phyloP scores from a whole-genome alignment of 768 basidiomycete species.

The Boletus sensibilis region DNA sequence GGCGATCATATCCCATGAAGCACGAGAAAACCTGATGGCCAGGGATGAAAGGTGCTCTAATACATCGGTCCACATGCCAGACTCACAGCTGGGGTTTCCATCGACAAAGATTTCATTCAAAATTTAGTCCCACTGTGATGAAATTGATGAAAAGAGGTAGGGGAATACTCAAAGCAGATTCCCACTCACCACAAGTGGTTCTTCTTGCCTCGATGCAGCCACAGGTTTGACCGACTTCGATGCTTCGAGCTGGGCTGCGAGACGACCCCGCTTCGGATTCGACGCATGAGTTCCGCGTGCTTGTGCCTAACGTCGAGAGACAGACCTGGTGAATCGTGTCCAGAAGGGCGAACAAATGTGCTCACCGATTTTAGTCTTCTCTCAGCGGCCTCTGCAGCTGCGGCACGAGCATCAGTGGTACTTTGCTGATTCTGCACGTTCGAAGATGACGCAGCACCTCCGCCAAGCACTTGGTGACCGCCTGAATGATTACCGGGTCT shows the following conservation, averaged over 20 bases:
- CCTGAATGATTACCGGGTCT: conserved; percentile 42
- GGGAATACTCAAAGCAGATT: conserved; percentile 15
- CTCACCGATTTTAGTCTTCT: conserved; percentile 56
- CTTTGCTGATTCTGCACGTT: conserved; percentile 23
- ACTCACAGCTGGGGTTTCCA: conserved; percentile 24
- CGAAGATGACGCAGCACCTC: conserved; percentile 31
- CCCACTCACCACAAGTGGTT: conserved; percentile 44
- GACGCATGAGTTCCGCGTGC: conserved; percentile 42
- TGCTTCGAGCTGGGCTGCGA: conserved; percentile 43
- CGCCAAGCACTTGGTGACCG: conserved; percentile 51
- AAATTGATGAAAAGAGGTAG: conserved; percentile 31
- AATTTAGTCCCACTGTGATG: conserved; percentile 43
- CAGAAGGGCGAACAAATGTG: conserved; percentile 16
- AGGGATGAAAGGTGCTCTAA: conserved; percentile 23
- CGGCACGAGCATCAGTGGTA: conserved; percentile 46
- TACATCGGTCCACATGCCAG: conserved; percentile 21
- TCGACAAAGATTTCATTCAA: conserved; percentile 24
- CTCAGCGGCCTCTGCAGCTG: conserved; percentile 64
- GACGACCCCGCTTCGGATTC: conserved; percentile 46
- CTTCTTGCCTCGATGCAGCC: conserved; percentile 41
- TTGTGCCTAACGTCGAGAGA: conserved; percentile 34
- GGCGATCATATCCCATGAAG: conserved; percentile 33
- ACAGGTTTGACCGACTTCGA: conserved; percentile 36
- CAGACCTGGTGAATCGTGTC: conserved; percentile 24
- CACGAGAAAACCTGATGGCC: conserved; percentile 37